Evolutionary conservation across 2,329 filamentous ascomycete genomes (phyloP), one percentile per base, ranked within the genome.

Genomic region (Penicillium thymicola): DNA sequence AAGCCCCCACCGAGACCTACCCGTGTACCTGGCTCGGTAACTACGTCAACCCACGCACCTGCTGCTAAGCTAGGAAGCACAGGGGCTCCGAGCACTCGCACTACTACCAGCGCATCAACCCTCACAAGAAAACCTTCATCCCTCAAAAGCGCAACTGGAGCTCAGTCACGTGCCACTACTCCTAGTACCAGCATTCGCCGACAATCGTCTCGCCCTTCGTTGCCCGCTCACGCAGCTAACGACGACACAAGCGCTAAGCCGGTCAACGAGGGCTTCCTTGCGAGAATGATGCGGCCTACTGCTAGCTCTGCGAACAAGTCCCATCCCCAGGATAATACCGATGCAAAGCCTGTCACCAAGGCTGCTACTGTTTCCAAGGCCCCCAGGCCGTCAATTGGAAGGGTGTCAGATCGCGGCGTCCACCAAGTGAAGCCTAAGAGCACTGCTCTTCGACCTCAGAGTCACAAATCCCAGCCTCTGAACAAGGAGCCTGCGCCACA

Each of bases 201-300:
- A 49, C 69, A 72, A 55, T 30, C 72, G 27, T 68, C 69, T 57
- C 69, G 69, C n/a, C 58, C 68, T 18, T 72, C 73, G 14, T 61
- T 71, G 32, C 65, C 68, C 23, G 44, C 62, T 25, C 67, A 72
- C 10, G 55, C 68, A 21, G 63, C 62, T 10, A 70, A 63, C 45
- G 73, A 63, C 45, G 73, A 70, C 46, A 65, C 62, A 16, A 68
- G 64, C 50, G 55, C 72, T 23, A 76, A 70, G 52, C 71, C 73
- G 8, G 68, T 76, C 5, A 76, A 78, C 55, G 77, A 80, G 32
- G 69, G 76, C 1, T 81, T 81, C 62, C 66, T 81, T 34, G 78
- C 78, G 14, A 70, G 79, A 51, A 80, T 81, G 78, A 81, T 80
- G 76, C 75, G 79, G 5, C 79, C 79, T 23, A 81, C 79, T 13